Evolutionary conservation across 31 red algal species (phyloP), one percentile per base, ranked within the genome.

Genomic region (Bonnemaisonia californica): DNA sequence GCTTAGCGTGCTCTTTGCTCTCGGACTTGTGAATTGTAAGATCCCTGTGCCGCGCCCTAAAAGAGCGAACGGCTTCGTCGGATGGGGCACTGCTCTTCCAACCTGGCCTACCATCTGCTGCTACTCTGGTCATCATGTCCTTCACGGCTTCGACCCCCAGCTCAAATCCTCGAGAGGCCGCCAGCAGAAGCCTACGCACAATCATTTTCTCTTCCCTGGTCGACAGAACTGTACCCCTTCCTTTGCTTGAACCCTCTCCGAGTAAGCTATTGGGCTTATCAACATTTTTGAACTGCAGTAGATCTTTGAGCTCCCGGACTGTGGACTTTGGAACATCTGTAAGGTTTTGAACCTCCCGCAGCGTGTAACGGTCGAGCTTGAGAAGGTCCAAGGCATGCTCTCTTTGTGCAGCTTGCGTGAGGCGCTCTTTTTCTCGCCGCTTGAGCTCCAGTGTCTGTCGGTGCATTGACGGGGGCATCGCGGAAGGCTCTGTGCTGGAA

Each of bases 121-220:
- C 60, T 19, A 81, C 57, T 26, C 26, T 31, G 22, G 1, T 27
- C 78, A 81, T 81, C 2, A 69, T 27, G 63, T 27, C 4, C 40
- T 70, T 81, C 26, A 67, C 13, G 31, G 26, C 62, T 18, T 54
- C 60, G 41, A 51, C 12, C 28, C 41, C 62, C 45, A 69, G 5
- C 19, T 60, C 62, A 70, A 69, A 81, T 5, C 63, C 78, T 48
- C 62, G 78, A 21, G 19, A 22, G 11, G 60, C 32, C 5, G 62
- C 62, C 27, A 8, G 26, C 21, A 54, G 45, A 32, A 55, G 37
- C 21, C 41, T 2, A 48, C 69, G 38, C 11, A 81, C 78, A 38
- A 81, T 81, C 61, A 81, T 56, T 56, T 70, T 69, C 40, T 67
- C 62, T 69, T 81, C 62, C 0, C 69, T 41, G 9, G 18, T 0